These are phyloP conservation scores for Botryobasidium botryosum DNA, from an alignment of 768 basidiomycete genomes.

Conservation along the genomic window DNA sequence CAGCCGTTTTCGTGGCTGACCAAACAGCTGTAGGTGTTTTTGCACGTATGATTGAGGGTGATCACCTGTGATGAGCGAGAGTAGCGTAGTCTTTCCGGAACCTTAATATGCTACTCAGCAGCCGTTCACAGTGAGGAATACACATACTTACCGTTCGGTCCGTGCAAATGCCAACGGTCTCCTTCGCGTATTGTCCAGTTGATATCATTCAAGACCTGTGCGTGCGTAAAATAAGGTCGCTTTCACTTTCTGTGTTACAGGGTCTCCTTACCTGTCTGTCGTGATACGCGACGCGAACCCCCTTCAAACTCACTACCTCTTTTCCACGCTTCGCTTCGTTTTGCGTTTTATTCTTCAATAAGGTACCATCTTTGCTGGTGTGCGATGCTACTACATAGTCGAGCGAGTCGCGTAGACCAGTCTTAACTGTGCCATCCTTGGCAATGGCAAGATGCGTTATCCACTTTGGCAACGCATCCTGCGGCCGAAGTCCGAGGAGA, in stretches of 20 bases:
- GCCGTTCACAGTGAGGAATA: background rate
- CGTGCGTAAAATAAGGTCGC: background rate
- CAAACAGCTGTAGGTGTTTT: slow-evolving; percentile 39
- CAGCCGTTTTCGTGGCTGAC: slow-evolving; percentile 40
- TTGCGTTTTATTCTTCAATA: background rate
- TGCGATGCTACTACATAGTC: background rate
- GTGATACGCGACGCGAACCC: slow-evolving; percentile 57
- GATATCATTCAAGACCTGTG: slow-evolving; percentile 56
- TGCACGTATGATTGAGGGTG: slow-evolving; percentile 91
- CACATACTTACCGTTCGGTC: slow-evolving; percentile 51
- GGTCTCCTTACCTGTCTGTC: slow-evolving; percentile 32
- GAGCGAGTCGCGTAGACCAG: slow-evolving; percentile 22
- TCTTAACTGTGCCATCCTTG: slow-evolving; percentile 29
- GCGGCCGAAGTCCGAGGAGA: slow-evolving; percentile 46
- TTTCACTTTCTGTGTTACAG: background rate
- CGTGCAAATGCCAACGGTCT: slow-evolving; percentile 80
- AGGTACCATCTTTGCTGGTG: background rate
- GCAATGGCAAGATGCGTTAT: slow-evolving; percentile 50
- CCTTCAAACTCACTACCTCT: slow-evolving; percentile 42
- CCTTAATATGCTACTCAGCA: slow-evolving; percentile 22
- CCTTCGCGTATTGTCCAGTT: slow-evolving; percentile 71
- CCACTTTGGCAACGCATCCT: slow-evolving; percentile 59
- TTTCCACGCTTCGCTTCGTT: slow-evolving; percentile 14
- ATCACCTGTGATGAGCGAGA: slow-evolving; percentile 80
- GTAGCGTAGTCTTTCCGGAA: slow-evolving; percentile 87